Base-by-base conservation (phyloP, 2,329 filamentous ascomycete species). In the Xylariaceae sp. region DNA sequence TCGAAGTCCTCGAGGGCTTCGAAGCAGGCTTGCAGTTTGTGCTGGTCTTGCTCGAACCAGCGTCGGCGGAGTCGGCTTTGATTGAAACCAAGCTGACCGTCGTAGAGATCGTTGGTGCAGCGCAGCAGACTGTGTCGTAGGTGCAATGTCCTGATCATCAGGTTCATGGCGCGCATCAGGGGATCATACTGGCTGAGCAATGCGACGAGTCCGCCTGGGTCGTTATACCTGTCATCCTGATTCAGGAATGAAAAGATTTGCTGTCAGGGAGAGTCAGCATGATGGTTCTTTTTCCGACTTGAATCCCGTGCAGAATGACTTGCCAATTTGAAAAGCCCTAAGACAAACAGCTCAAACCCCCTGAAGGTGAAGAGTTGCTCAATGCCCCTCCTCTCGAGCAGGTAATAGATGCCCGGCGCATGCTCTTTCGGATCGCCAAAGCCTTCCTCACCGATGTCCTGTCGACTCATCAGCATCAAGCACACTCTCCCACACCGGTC, bases 391-490 rank as follows among this genome's bases (percentile, higher is more conserved):
- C 54, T 64, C 53, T 64, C 61, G 13, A 64, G 17, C 5, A 64
- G 56, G 48, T 63, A 64, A 49, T 61, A 64, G 52, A 64, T 45
- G n/a, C 61, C 63, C 8, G 61, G 51, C 2, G 57, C 53, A 54
- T 63, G 63, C 18, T 64, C 63, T 15, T 50, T 51, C 10, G 59
- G 53, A 35, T 64, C 61, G 7, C 61, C 58, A 56, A 55, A 60
- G 41, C 60, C 57, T 11, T 61, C 58, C 50, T 63, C 61, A 4
- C 56, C 55, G n/a, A 63, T 61, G 10, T 64, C 63, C 63, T 64
- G 44, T 41, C 45, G 54, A 13, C n/a, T 13, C 4, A 44, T 63
- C 39, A 63, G 59, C 9, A 58, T n/a, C n/a, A 35, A 15, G 15
- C 3, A 34, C 13, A 18, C 18, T 54, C 37, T 41, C 51, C 18